These are phyloP conservation scores for Neoascochyta sp. DNA, from an alignment of 2,329 filamentous ascomycete species.

Conservation along the genomic window DNA sequence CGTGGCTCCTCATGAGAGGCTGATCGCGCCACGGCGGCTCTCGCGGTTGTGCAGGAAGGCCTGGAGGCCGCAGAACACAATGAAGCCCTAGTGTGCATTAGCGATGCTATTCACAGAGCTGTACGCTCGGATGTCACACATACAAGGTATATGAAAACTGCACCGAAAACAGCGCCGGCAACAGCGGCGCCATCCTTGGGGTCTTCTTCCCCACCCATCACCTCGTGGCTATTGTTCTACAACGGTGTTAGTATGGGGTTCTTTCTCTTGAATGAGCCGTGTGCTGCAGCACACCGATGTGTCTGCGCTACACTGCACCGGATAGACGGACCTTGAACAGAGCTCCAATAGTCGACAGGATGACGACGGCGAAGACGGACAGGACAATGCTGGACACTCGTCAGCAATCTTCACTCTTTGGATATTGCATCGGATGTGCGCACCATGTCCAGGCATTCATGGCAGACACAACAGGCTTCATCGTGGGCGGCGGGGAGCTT, in stretches of 20 bases:
- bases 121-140: slow-evolving; percentile 37
- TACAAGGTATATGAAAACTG: slow-evolving; percentile 86
- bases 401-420: slow-evolving; percentile 12
- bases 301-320: too few relatives aligned
- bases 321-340: slow-evolving; percentile 63
- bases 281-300: too few relatives aligned
- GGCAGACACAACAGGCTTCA: slow-evolving; percentile 93
- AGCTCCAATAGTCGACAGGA: slow-evolving; percentile 61
- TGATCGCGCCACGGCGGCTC: slow-evolving; percentile 78
- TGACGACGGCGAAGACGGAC: slow-evolving; percentile 62
- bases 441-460: slow-evolving; percentile 96
- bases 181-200: slow-evolving; percentile 73
- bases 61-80: slow-evolving; percentile 88
- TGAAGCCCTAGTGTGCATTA: slow-evolving; percentile 59
- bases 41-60: slow-evolving; percentile 81
- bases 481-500: slow-evolving; percentile 41
- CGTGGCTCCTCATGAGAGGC: slow-evolving; percentile 52
- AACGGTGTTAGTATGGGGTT: slow-evolving; percentile 18
- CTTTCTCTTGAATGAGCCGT: neutral
- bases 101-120: neutral
- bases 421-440: slow-evolving; percentile 28
- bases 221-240: slow-evolving; percentile 69
- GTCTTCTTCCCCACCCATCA: slow-evolving; percentile 70
- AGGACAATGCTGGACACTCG: slow-evolving; percentile 60
- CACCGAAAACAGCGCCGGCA: slow-evolving; percentile 79